Evolutionary conservation across 306 rosid species (phyloP), one percentile per base, ranked within the genome.

Genomic region (Citrullus colocynthis): DNA sequence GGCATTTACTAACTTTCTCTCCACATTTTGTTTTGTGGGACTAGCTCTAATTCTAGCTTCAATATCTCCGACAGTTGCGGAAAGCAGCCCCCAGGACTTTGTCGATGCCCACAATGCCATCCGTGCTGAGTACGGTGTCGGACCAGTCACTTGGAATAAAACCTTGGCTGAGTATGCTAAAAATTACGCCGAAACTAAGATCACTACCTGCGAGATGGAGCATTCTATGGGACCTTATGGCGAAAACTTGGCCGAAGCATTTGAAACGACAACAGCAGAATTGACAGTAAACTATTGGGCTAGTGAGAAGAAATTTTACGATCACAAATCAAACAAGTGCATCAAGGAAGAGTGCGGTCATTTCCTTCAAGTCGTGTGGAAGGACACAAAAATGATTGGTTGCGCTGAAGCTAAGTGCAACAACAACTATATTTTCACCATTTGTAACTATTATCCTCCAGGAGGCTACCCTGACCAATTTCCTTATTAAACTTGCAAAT

Each of bases 171-270:
- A 6, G 0, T 77, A 58, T 24, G 80, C 80, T 39, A 2, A 39
- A 18, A 15, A 77, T 0, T 59, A 59, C 0, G 80, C 59, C 4
- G 16, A 60, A 1, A 36, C 52, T 0, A 57, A 17, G 28, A 20
- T 14, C 3, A 44, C n/a, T 15, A 51, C 63, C 0, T 59, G 80
- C 16, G 41, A 59, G 42, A 60, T 55, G 66, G 57, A 77, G 30
- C 28, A 87, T 11, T 84, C 86, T 1, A 28, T 7, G 0, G 86
- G 90, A 44, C 85, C 85, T 4, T 87, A 45, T 4, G 86, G 86
- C 0, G 86, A 84, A 76, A 80, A 76, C 78, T 16, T 87, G 0
- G 86, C 85, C 2, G 57, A 52, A 48, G 42, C 78, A 77, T 82
- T 1, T 0, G 82, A 16, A 0, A 30, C 16, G 36, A 28, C 81